A percentile compares a stretch with the other conserved stretches of the same genome.
Conservation (phyloP, 805 yeast species). For the Saccharomycopsis sp. region DNA sequence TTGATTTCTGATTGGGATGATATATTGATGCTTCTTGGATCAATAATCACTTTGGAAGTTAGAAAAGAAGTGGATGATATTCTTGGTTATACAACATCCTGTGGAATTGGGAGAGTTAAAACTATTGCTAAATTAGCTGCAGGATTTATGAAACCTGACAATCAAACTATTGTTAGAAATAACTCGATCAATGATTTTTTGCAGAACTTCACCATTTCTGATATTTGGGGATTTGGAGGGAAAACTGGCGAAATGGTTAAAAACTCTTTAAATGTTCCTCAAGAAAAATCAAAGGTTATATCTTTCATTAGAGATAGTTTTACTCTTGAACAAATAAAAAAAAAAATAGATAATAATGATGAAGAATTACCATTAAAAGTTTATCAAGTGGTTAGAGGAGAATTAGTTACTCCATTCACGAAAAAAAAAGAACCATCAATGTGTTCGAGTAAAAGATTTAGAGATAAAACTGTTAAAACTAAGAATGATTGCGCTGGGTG, state of each 20-base stretch:
- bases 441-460: constrained; percentile 80
- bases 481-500: constrained; percentile 57
- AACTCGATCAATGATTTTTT: constrained; percentile 42
- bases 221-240: constrained; percentile 90
- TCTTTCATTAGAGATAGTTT: constrained; percentile 41
- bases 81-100: constrained; percentile 79
- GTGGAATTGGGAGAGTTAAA: constrained; percentile 73
- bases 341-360: constrained; percentile 29
- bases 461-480: constrained; percentile 40
- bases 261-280: constrained; percentile 40
- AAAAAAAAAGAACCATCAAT: constrained; percentile 65
- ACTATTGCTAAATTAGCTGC: constrained; percentile 81
- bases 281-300: constrained; percentile 30
- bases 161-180: constrained; percentile 65
- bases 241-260: constrained; percentile 58
- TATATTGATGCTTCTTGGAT: constrained; percentile 54
- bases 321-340: constrained; percentile 28
- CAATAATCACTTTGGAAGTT: constrained; percentile 43
- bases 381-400: constrained; percentile 57
- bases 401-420: constrained; percentile 40
- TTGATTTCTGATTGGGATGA: constrained; percentile 69
- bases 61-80: constrained; percentile 41
- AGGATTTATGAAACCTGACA: constrained; percentile 74
- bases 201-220: constrained; percentile 50
- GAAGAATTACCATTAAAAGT: constrained; percentile 42